These are phyloP conservation scores for Aspergillus fischeri DNA, from an alignment of 2,329 filamentous ascomycete species.

Conservation along the genomic window DNA sequence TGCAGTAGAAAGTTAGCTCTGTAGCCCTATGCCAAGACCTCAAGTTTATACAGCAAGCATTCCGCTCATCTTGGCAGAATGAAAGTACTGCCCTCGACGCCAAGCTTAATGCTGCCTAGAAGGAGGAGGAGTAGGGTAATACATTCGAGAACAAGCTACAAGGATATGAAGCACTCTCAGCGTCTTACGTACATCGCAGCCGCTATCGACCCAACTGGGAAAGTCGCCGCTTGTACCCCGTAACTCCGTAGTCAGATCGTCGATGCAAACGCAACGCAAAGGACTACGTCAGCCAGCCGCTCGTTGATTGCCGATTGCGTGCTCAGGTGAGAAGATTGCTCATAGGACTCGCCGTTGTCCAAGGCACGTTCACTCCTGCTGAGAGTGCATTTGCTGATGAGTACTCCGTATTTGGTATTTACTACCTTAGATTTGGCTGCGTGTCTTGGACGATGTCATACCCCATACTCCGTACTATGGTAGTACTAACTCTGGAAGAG, in stretches of 20 bases:
- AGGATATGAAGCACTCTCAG: no score
- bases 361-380: background rate
- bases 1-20: no score
- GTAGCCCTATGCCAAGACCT: background rate
- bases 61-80: background rate
- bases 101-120: background rate
- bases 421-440: background rate
- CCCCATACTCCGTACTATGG: background rate
- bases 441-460: no score
- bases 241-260: background rate
- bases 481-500: background rate
- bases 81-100: background rate
- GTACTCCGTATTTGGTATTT: background rate
- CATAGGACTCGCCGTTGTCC: background rate
- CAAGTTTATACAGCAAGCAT: background rate
- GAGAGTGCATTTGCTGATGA: background rate
- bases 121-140: no score
- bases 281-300: background rate
- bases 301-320: constrained; percentile 17
- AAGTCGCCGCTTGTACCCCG: background rate
- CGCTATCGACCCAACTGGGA: background rate
- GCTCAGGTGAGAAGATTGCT: constrained; percentile 8
- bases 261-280: no score
- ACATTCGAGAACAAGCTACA: background rate
- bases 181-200: background rate